Evolutionary conservation across 2,329 filamentous ascomycete species (phyloP), one percentile per base, ranked within the genome.

Genomic region (Pestalotiopsis sp.): DNA sequence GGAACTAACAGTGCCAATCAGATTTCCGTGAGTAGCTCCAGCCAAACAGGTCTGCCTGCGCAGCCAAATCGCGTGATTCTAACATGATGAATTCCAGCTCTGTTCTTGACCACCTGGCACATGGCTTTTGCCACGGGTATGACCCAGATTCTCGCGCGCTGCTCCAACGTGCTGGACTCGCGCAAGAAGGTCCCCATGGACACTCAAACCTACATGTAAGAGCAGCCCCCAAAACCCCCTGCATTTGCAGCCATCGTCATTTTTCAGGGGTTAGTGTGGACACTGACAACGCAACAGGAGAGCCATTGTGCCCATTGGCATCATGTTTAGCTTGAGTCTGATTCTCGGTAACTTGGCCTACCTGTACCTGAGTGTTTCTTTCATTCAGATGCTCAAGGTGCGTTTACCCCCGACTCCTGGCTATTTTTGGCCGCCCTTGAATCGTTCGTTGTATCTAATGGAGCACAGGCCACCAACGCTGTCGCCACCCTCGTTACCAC

Each of bases 341-440:
- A 84, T 92, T 76, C 91, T 88, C 78, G 89, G 89, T 73, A 92
- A 92, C 80, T 81, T 91, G 77, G 88, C 90, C 72, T 92, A 92
- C 78, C 84, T 92, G 65, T 91, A 92, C 78, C 85, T 92, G 70
- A 90, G 86, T 68, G 89, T 92, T 67, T 86, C 90, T 63, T 92
- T 92, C 78, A 92, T 92, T 72, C 90, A 92, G 82, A 92, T 92
- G 89, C 86, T 92, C 77, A 92, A 87, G 81, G 81, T 83, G 38
- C 63, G 68, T 70, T 49, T 38, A 36, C 63, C 38, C 58, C 39
- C 41, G 56, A 17, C 59, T 39, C 20, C 12, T 20, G 17, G 25
- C 4, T 9, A n/a, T 38, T 39, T 13, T 62, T 13, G 31, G 49
- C 56, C 39, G 86, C 73, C 17, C 5, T 57, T 14, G 39, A 14